phyloP scores from a whole-genome alignment of 768 basidiomycete species.

The Polyporus arcularius region DNA sequence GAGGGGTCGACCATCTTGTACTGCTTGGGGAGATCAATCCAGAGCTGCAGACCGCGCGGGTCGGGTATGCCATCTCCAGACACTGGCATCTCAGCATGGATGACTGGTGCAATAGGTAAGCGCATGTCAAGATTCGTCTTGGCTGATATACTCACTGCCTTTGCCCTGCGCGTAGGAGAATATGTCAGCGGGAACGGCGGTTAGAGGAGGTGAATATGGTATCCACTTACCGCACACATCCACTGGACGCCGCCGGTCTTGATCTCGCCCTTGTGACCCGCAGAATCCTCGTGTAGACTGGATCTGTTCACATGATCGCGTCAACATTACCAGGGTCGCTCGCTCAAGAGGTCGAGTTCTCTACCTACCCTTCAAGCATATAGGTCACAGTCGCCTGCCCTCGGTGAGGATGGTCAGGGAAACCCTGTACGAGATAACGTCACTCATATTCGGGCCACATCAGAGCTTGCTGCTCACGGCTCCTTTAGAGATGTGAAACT shows the following conservation, averaged over 20 bases:
- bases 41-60: slow-evolving; percentile 84
- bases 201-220: too few relatives aligned
- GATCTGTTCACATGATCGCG: slow-evolving; percentile 38
- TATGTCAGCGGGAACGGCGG: background rate
- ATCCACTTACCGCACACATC: slow-evolving; percentile 76
- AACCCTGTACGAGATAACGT: slow-evolving; percentile 49
- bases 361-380: slow-evolving; percentile 76
- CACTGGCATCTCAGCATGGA: slow-evolving; percentile 90
- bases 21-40: slow-evolving; percentile 81
- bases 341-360: background rate
- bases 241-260: slow-evolving; percentile 88
- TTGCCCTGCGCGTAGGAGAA: slow-evolving; percentile 36
- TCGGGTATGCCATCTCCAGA: slow-evolving; percentile 66
- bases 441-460: background rate
- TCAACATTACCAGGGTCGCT: background rate
- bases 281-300: slow-evolving; percentile 89
- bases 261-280: slow-evolving; percentile 79
- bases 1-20: slow-evolving; percentile 84
- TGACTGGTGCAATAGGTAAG: slow-evolving; percentile 37
- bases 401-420: slow-evolving; percentile 92
- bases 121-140: background rate
- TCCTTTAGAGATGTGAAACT: slow-evolving; percentile 71
- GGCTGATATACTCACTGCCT: slow-evolving; percentile 47
- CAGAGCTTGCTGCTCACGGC: slow-evolving; percentile 49
- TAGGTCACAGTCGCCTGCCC: slow-evolving; percentile 91